These are phyloP conservation scores for Nicotiana obtusifolia DNA, from an alignment of 257 asterid genomes.

Conservation along the genomic window DNA sequence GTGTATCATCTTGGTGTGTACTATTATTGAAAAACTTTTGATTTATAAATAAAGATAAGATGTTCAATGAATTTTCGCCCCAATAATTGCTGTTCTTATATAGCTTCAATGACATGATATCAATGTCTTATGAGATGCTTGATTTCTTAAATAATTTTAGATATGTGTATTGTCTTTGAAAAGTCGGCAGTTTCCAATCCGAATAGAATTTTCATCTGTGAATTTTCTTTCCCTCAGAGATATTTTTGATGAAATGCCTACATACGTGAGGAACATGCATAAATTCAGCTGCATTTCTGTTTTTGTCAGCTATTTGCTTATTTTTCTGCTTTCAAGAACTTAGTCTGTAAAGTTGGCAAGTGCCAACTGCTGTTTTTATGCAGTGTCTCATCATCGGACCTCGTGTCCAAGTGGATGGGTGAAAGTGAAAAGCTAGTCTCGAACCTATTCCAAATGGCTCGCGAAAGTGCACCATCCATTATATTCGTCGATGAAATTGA, in stretches of 20 bases:
- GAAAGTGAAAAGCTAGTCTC: slow-evolving; percentile 99
- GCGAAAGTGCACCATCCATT: slow-evolving; percentile 92
- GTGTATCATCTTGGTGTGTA: not conserved
- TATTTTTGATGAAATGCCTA: not conserved
- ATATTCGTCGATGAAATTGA: slow-evolving; percentile 93
- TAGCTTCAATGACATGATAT: not conserved
- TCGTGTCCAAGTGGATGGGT: slow-evolving; percentile 99
- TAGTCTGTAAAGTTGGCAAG: slow-evolving; percentile 46
- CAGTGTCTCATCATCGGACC: slow-evolving; percentile 95
- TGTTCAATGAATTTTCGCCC: not conserved
- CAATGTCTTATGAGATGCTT: not conserved
- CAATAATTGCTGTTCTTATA: not conserved
- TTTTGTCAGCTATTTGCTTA: not conserved
- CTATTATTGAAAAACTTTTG: not conserved
- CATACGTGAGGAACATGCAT: not conserved
- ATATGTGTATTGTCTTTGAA: not conserved
- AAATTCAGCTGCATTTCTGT: not conserved
- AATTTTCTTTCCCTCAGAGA: not conserved
- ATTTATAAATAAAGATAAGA: not conserved
- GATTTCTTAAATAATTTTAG: not conserved
- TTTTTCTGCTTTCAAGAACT: slow-evolving; percentile 16
- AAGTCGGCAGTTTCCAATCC: not conserved
- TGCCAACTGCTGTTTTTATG: slow-evolving; percentile 51
- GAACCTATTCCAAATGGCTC: slow-evolving; percentile 93
- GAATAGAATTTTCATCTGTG: not conserved